Base-by-base conservation (phyloP, 768 basidiomycete species). In the Collybia sp. region DNA sequence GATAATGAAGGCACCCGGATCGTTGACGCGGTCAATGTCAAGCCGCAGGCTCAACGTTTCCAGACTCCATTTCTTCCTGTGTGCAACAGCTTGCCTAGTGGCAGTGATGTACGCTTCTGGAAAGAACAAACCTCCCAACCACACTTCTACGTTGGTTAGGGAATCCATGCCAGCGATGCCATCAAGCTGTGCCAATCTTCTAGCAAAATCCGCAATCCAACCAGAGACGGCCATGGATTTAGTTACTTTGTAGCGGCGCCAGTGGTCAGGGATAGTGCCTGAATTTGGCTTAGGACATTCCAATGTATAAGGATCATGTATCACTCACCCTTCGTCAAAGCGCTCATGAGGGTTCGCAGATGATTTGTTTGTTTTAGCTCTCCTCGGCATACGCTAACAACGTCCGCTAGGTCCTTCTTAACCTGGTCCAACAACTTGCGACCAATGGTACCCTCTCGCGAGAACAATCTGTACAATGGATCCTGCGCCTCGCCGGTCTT, bases 31-130 rank as follows among this genome's bases (percentile, higher is more conserved):
- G 53, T 88, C 93, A 30, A 97, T 79, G 45, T 91, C 91, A 16
- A 99, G 71, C 46, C 83, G 69, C 32, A 98, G 65, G 46, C 79
- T 71, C 56, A 98, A 62, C 6, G 90, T 92, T 65, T 99, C 95
- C 51, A 99, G 67, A 64, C 92, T 94, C 87, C 90, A 91, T 53
- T 83, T 82, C 68, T 87, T 92, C 45, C 83, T 75, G 61, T 97
- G 94, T 2, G 95, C 96, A 4, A 93, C 88, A n/a, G 90, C 83
- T 64, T 99, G 95, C 42, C 95, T 77, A 2, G 93, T 94, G 1
- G 95, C 95, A 1, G 95, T 97, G 56, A 98, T 78, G 61, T 93
- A 98, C 2, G 93, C 94, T 58, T 94, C 91, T 0, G 95, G 96
- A 78, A 89, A 93, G 77, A 98, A 97, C 46, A 99, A 65, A 0